Evolutionary conservation across 2,329 filamentous ascomycete species (phyloP), one percentile per base, ranked within the genome.

Genomic region (Akanthomyces uredinophilus): DNA sequence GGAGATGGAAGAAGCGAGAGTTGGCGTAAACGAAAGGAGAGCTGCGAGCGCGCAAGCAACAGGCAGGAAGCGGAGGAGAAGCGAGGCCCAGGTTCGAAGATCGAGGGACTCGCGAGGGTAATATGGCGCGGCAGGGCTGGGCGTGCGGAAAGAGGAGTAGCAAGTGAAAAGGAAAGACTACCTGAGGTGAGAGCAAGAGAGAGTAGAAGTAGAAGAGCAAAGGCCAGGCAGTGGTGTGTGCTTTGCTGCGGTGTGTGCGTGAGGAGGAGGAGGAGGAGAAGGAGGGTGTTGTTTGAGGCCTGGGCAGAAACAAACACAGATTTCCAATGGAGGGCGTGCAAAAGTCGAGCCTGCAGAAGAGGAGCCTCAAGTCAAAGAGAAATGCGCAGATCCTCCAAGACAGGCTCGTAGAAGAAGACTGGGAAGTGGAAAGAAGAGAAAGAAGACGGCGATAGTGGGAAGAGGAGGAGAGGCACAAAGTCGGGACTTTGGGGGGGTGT

Each of bases 121-220:
- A 50, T 60, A 60, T 58, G 55, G 32, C 10, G 35, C 51, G 47
- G 24, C 37, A 44, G 27, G 27, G 47, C 57, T 29, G 47, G 47
- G 22, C 13, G 47, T 35, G 47, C 49, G 14, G 63, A 47, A 60
- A 64, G 58, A 53, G 60, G 60, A 56, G 63, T 29, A 49, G 63
- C 43, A 49, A 49, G 55, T 49, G 55, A 49, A 47, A 59, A 47
- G 62, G 61, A 14, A 64, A 61, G 56, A 60, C n/a, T 58, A 29
- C 10, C 57, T 63, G 56, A 64, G 57, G n/a, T n/a, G n/a, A 51
- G 62, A 54, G 63, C 41, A 64, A 60, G 43, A 46, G 46, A 62
- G 35, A 58, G 24, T 32, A 56, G 53, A 54, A 56, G 54, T 64
- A 52, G 61, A 61, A 65, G 62, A 63, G 62, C 16, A 20, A 18